Base-by-base conservation (phyloP, 2,329 filamentous ascomycete species). In the Chrysoporthe puriensis region DNA sequence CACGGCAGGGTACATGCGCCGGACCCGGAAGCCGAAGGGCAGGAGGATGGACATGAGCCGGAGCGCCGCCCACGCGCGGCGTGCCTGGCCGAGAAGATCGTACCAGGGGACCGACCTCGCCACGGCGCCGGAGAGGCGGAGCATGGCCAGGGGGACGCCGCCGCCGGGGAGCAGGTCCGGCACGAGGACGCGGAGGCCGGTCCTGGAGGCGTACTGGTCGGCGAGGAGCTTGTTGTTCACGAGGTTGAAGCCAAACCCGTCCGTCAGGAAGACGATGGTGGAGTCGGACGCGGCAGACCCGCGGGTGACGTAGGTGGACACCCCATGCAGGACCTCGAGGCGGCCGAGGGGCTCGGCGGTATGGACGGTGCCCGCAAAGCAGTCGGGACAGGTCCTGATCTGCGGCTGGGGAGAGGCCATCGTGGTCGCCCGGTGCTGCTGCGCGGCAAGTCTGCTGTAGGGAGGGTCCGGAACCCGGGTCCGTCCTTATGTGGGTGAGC, bases 1-100 rank as follows among this genome's bases (percentile, higher is more conserved):
- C 58, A 81, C 69, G 44, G 74, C 59, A 16, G 77, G 73, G 66
- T 73, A 71, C 56, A 73, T 61, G 67, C 72, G 67, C 14, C 66
- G 62, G 42, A 62, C 66, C 40, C 44, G 56, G 62, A 70, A 46
- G 42, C 57, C 42, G 52, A 70, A 65, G 50, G 66, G 44, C 1
- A 64, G 7, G 40, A 68, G 58, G 54, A 65, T 59, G 50, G 46
- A 6, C 34, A 62, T 42, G 21, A 66, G 46, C 26, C 59, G 46
- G 21, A 63, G 18, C 1, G 50, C 54, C 11, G 50, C 56, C 62
- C 52, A 62, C 32, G 14, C 66, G 11, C 66, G 68, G 2, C 18
- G 21, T 8, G 56, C 60, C n/a, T 63, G 66, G 40, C 66, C 68
- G 21, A 36, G 7, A 21, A 70, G 21, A 11, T 68, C 57, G 21